Evolutionary conservation across 306 rosid species (phyloP).

Genomic region (Cicer bijugum): DNA sequence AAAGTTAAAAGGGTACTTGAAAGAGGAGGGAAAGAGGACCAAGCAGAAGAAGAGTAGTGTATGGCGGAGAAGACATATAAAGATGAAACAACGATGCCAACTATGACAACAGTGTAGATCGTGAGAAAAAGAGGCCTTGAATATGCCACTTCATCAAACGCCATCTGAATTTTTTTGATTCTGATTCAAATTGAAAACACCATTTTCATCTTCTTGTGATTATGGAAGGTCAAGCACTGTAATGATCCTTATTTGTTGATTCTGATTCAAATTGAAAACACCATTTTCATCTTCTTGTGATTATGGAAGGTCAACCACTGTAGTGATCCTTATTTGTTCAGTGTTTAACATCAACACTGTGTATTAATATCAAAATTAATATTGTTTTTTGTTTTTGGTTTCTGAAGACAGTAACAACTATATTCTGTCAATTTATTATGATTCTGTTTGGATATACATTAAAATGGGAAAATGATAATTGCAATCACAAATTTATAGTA

Average conservation of each 20-base stretch:
- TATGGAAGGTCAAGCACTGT: neutral
- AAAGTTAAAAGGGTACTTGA: constrained; percentile 48
- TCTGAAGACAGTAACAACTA: no score
- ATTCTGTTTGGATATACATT: no score
- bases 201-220: neutral
- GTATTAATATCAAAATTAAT: no score
- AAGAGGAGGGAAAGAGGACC: constrained; percentile 47
- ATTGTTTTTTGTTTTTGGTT: no score
- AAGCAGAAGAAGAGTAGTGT: constrained; percentile 47
- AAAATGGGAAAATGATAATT: no score
- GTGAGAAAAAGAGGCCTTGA: constrained; percentile 75
- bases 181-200: neutral
- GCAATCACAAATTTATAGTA: no score
- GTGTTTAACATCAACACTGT: neutral
- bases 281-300: neutral
- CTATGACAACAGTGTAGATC: constrained; percentile 61
- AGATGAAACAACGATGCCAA: constrained; percentile 70
- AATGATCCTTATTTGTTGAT: neutral
- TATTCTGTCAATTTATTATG: no score
- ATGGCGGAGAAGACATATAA: constrained; percentile 75
- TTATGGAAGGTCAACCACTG: neutral
- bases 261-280: neutral
- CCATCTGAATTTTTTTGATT: constrained; percentile 30
- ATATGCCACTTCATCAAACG: constrained; percentile 58
- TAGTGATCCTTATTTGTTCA: neutral